A percentile compares a stretch with the other conserved stretches of the same genome.
Evolutionary conservation across 2,329 filamentous ascomycete genomes (phyloP).

Genomic region (Kalaharituber pfeilii): DNA sequence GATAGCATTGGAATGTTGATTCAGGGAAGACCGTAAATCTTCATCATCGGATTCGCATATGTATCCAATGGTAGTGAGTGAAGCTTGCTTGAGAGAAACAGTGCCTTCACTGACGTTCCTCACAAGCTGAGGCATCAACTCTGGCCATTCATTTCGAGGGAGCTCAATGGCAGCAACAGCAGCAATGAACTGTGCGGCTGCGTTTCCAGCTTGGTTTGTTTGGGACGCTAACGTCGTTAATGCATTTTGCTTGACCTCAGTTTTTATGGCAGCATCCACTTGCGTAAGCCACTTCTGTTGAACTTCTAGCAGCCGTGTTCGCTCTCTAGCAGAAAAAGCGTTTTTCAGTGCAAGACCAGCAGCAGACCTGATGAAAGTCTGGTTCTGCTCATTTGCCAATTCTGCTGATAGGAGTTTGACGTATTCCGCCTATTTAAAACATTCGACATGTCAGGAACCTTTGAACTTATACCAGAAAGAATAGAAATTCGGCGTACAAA

Average conservation of each 20-base stretch:
- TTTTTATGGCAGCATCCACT: constrained; percentile 66
- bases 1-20: constrained; percentile 89
- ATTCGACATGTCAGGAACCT: constrained; percentile 7
- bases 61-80: constrained; percentile 90
- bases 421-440: constrained; percentile 58
- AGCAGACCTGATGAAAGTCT: constrained; percentile 73
- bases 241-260: constrained; percentile 65
- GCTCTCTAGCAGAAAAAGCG: constrained; percentile 88
- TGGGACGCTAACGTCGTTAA: constrained; percentile 67
- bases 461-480: background rate
- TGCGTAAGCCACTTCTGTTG: constrained; percentile 85
- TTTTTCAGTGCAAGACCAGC: constrained; percentile 96
- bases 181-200: constrained; percentile 85
- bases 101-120: constrained; percentile 78
- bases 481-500: constrained; percentile 48
- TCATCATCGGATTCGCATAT: constrained; percentile 91
- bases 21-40: constrained; percentile 64
- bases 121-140: constrained; percentile 75
- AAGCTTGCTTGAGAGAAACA: constrained; percentile 83
- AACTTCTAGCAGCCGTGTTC: constrained; percentile 67
- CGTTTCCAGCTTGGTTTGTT: constrained; percentile 68
- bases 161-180: constrained; percentile 90
- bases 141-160: constrained; percentile 79
- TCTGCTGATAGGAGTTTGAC: constrained; percentile 82
- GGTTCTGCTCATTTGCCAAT: constrained; percentile 74